These are phyloP conservation scores for Aureobasidium pullulans DNA, from an alignment of 2,329 filamentous ascomycete genomes.

Conservation along the genomic window DNA sequence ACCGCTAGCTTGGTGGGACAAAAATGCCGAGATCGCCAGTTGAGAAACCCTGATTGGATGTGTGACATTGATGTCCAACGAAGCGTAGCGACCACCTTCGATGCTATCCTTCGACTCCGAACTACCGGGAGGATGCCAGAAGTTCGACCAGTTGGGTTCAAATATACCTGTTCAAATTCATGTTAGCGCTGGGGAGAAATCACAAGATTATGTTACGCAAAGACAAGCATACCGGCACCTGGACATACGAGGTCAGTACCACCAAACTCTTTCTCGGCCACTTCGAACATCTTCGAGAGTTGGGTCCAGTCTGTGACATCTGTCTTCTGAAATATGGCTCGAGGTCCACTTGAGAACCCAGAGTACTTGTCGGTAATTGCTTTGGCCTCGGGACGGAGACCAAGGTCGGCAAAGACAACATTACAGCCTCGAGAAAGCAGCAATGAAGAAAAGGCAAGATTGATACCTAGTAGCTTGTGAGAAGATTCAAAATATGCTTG, in stretches of 20 bases:
- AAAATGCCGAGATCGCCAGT: conserved; percentile 39
- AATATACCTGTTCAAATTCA: conserved; percentile 31
- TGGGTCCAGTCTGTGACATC: conserved; percentile 45
- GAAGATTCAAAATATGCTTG: neutral
- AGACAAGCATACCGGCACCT: conserved; percentile 39
- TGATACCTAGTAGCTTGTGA: conserved; percentile 34
- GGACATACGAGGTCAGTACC: conserved; percentile 41
- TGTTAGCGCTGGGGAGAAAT: too few species aligned
- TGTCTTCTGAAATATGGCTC: conserved; percentile 36
- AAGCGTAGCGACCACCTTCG: conserved; percentile 29
- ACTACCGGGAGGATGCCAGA: conserved; percentile 41
- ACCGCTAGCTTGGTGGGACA: conserved; percentile 27
- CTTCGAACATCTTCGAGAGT: conserved; percentile 42
- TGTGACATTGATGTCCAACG: conserved; percentile 41
- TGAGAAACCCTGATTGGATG: conserved; percentile 43
- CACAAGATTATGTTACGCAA: too few species aligned
- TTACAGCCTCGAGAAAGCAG: conserved; percentile 40
- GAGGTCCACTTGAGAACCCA: conserved; percentile 20
- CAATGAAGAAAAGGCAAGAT: conserved; percentile 38
- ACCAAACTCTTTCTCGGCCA: conserved; percentile 42
- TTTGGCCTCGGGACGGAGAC: conserved; percentile 41
- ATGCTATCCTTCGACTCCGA: conserved; percentile 26
- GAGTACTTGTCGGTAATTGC: conserved; percentile 32
- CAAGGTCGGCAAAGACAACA: conserved; percentile 42
- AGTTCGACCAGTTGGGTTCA: conserved; percentile 41